Base-by-base conservation (phyloP, 2,329 filamentous ascomycete genomes). In the Aspergillus neoniger region DNA sequence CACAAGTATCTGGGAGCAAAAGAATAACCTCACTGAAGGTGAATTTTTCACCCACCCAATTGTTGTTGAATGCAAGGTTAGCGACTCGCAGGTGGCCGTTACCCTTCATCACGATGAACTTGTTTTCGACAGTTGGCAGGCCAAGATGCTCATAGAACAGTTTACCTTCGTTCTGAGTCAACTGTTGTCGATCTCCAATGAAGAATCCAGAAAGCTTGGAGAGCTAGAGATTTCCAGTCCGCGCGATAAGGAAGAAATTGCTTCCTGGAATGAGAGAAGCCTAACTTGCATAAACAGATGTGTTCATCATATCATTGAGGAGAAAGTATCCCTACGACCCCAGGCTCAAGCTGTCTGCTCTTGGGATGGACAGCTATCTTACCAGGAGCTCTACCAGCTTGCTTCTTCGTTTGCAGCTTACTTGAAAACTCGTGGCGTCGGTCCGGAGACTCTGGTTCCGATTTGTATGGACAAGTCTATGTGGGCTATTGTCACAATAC, bases 81-180 rank as follows among this genome's bases (percentile, higher is more conserved):
- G 65, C 0, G 82, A 85, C 38, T 77, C 81, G 2, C 77, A 80
- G 1, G 84, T 89, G 68, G 72, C 83, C 15, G 77, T 87, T 58
- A 87, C 86, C 77, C 86, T 86, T 0, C 87, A 86, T 66, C 88
- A 88, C 66, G 86, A 90, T 67, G 86, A 85, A 21, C 82, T 83
- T n/a, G 81, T 83, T 0, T 82, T 89, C 17, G 77, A 77, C 17
- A 78, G 76, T 32, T 73, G 76, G 23, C 79, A 82, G 17, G 84
- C 88, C 75, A 76, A 86, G 66, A 77, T 79, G 32, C 81, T 86
- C 5, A 73, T 88, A 10, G 71, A 75, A 1, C 84, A 88, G 62
- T 77, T 90, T 12, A 63, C 63, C 10, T 70, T 70, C 48, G 68
- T 78, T 5, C 62, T 78, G 12, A 61, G 69, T 6, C 76, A 78